Base-by-base conservation (phyloP, 2,329 filamentous ascomycete genomes). In the Talaromyces albobiverticillius region DNA sequence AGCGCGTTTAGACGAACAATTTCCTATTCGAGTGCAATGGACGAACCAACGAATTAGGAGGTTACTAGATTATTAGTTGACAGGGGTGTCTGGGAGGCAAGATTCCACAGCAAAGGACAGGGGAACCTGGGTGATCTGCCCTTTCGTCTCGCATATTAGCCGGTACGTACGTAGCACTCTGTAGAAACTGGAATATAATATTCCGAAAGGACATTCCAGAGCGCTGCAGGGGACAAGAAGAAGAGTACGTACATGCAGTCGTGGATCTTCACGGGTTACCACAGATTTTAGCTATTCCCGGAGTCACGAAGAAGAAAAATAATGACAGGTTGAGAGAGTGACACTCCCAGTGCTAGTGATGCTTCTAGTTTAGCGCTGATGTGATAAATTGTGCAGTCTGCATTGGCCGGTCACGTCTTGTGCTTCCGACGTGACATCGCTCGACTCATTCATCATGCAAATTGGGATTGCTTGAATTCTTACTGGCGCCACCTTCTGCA, bases 371-470 rank as follows among this genome's bases (percentile, higher is more conserved):
- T 40, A 40, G 36, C 36, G 36, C n/a, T 3, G 20, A 22, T 40
- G 36, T 40, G 36, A 40, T 40, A 40, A 13, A 9, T 16, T 9
- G 11, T 11, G 36, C 36, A 40, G 16, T 18, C 36, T 23, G 47
- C 36, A 42, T 25, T n/a, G n/a, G n/a, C n/a, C n/a, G n/a, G n/a
- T n/a, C n/a, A n/a, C n/a, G 29, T 50, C 23, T 4, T 32, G 34
- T 50, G 50, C 41, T 40, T 52, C 50, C 31, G 50, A 52, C 7
- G 50, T 52, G 31, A 52, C 50, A 46, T 52, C 50, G 50, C 38
- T 29, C 41, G 20, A 38, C 18, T 18, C n/a, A 22, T 40, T 20
- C 16, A 40, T 22, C 36, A 22, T 18, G 36, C 18, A 20, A 40
- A 40, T 3, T 10, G 14, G 4, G n/a, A 16, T 16, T 16, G 32